Conservation (phyloP, 2,329 filamentous ascomycete genomes). For the Trichophyton mentagrophytes region DNA sequence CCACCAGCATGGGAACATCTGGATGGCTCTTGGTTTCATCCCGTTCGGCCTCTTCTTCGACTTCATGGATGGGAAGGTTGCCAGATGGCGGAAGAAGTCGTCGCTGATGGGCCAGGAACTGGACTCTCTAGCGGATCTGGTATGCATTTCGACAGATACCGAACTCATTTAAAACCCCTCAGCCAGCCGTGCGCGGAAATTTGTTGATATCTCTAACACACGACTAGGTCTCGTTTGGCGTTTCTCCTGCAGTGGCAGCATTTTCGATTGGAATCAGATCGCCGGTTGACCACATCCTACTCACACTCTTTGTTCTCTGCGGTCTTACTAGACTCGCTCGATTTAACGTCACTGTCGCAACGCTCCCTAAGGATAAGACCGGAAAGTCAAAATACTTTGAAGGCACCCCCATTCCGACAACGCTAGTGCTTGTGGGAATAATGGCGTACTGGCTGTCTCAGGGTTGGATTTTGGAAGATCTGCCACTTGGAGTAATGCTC, state of each 20-base stretch:
- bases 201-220: background rate
- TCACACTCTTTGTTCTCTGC: constrained; percentile 86
- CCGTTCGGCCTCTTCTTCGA: constrained; percentile 94
- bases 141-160: constrained; percentile 34
- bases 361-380: constrained; percentile 77
- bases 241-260: constrained; percentile 73
- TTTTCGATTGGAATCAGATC: constrained; percentile 85
- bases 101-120: constrained; percentile 96
- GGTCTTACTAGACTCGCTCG: constrained; percentile 85
- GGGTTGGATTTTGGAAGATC: constrained; percentile 61
- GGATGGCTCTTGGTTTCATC: constrained; percentile 72
- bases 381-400: constrained; percentile 96
- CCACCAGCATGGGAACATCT: constrained; percentile 55
- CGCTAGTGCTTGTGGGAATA: constrained; percentile 61
- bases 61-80: constrained; percentile 94
- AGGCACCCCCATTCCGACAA: constrained; percentile 90
- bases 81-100: constrained; percentile 91
- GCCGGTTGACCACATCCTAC: constrained; percentile 60
- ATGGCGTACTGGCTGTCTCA: constrained; percentile 85
- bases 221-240: constrained; percentile 79
- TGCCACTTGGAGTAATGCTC: constrained; percentile 64
- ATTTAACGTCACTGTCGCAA: constrained; percentile 90
- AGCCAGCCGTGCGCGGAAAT: constrained; percentile 1
- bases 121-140: constrained; percentile 87
- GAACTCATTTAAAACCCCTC: background rate